Conservation (phyloP, 306 rosid genomes). For the Lathyrus oleraceus region DNA sequence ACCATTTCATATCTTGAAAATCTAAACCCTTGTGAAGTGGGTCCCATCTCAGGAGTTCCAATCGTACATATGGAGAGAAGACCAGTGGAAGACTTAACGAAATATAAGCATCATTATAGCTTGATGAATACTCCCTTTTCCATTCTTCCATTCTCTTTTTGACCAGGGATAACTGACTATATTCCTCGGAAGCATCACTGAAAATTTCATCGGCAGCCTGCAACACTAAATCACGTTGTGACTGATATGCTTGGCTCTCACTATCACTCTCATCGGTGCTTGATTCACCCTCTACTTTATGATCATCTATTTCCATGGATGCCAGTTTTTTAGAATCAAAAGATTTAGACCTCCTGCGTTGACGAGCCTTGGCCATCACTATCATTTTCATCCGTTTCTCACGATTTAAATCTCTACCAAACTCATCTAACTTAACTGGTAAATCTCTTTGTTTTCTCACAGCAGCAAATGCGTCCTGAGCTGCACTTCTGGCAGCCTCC, state of each 20-base stretch:
- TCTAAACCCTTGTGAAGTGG: slow-evolving; percentile 82
- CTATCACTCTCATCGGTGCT: slow-evolving; percentile 98
- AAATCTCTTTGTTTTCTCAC: slow-evolving; percentile 68
- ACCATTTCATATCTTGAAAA: slow-evolving; percentile 89
- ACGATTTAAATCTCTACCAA: slow-evolving; percentile 85
- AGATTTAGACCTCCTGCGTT: slow-evolving; percentile 48
- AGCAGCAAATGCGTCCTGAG: slow-evolving; percentile 73
- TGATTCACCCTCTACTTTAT: slow-evolving; percentile 83
- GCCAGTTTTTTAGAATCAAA: slow-evolving; percentile 53
- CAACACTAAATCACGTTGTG: slow-evolving; percentile 63
- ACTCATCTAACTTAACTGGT: slow-evolving; percentile 82
- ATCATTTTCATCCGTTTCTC: slow-evolving; percentile 86
- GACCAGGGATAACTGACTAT: slow-evolving; percentile 71
- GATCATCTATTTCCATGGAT: slow-evolving; percentile 67
- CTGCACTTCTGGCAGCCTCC: slow-evolving; percentile 82
- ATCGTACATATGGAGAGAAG: slow-evolving; percentile 91
- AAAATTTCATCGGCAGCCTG: slow-evolving; percentile 85
- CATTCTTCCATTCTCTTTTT: slow-evolving; percentile 87
- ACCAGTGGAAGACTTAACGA: slow-evolving; percentile 78
- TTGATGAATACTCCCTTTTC: slow-evolving; percentile 68
- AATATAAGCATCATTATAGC: slow-evolving; percentile 88
- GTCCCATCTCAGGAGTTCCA: slow-evolving; percentile 97
- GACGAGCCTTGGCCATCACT: slow-evolving; percentile 62
- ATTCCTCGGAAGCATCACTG: slow-evolving; percentile 90
- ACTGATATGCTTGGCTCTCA: slow-evolving; percentile 68